These are phyloP conservation scores for Takashimella tepidaria DNA, from an alignment of 1,284 basidiomycete species.

Conservation along the genomic window DNA sequence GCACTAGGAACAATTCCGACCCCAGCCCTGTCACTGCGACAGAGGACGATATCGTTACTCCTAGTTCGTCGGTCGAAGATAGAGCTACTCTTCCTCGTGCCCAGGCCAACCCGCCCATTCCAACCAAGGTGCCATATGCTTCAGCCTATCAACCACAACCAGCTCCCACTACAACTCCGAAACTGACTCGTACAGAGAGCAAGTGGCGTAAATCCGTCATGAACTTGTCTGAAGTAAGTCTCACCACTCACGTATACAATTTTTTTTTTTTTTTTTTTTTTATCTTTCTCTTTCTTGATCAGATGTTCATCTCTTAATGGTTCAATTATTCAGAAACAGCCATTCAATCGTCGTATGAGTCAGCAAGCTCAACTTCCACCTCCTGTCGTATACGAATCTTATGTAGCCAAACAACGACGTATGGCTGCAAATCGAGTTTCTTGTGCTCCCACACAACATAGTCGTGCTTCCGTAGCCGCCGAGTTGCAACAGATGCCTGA, in stretches of 20 bases:
- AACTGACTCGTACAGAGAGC: slow-evolving; percentile 24
- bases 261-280: background rate
- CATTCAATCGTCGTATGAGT: background rate
- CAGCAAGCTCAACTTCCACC: background rate
- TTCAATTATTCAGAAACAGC: background rate
- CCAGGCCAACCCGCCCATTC: background rate
- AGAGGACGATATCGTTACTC: slow-evolving; percentile 4
- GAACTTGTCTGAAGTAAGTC: slow-evolving; percentile 24
- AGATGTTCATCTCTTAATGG: no score
- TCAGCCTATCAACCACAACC: background rate
- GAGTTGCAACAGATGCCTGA: slow-evolving; percentile 27
- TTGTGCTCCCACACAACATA: slow-evolving; percentile 29
- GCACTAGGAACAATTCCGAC: background rate
- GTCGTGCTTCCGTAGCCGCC: slow-evolving; percentile 28
- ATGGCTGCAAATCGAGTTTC: slow-evolving; percentile 23
- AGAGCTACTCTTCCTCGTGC: background rate
- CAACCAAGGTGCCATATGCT: slow-evolving; percentile 11
- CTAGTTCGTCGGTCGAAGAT: background rate
- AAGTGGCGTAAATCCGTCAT: slow-evolving; percentile 35
- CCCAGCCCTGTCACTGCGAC: slow-evolving; percentile 3
- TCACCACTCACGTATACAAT: background rate
- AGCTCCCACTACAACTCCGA: slow-evolving; percentile 3
- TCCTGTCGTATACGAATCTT: slow-evolving; percentile 24
- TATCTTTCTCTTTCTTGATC: no score
- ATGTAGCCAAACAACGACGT: slow-evolving; percentile 25